Conservation (phyloP, 495 filamentous ascomycete genomes). For the Pseudoneurospora amorphoporcata region DNA sequence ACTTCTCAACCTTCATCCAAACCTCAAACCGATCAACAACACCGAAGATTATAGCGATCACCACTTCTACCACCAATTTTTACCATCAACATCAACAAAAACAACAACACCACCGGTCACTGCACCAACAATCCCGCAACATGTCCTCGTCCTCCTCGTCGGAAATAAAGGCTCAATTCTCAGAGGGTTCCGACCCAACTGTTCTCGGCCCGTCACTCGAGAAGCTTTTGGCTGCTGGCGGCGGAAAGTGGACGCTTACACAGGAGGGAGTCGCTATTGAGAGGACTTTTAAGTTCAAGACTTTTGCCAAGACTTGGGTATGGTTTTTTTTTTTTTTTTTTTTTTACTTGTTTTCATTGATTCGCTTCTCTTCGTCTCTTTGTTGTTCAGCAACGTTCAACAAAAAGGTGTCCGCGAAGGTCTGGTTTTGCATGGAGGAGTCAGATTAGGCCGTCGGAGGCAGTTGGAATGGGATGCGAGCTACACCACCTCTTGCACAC, state of each 20-base stretch:
- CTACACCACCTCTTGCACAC: no score
- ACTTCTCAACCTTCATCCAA: not conserved
- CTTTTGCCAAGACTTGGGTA: conserved; percentile 53
- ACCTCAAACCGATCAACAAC: not conserved
- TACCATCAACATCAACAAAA: not conserved
- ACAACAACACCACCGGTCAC: not conserved
- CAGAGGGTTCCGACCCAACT: conserved; percentile 20
- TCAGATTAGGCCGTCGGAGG: no score
- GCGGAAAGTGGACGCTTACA: conserved; percentile 40
- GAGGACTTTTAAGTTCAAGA: conserved; percentile 51
- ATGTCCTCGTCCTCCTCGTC: not conserved
- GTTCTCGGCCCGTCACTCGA: conserved; percentile 9
- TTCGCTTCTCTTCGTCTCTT: not conserved
- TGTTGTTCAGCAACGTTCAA: no score
- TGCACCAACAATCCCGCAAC: not conserved
- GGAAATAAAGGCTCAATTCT: conserved; percentile 13
- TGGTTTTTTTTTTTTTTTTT: conserved; percentile 11
- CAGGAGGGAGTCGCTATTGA: conserved; percentile 43
- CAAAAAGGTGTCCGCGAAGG: no score
- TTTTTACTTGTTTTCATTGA: not conserved
- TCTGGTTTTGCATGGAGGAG: no score
- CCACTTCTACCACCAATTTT: not conserved
- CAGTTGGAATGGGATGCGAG: no score
- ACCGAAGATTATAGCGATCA: not conserved
- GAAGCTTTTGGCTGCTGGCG: conserved; percentile 15